Evolutionary conservation across 305 asterid genomes (phyloP), one percentile per base, ranked within the genome.

Genomic region (Euphrasia arctica): DNA sequence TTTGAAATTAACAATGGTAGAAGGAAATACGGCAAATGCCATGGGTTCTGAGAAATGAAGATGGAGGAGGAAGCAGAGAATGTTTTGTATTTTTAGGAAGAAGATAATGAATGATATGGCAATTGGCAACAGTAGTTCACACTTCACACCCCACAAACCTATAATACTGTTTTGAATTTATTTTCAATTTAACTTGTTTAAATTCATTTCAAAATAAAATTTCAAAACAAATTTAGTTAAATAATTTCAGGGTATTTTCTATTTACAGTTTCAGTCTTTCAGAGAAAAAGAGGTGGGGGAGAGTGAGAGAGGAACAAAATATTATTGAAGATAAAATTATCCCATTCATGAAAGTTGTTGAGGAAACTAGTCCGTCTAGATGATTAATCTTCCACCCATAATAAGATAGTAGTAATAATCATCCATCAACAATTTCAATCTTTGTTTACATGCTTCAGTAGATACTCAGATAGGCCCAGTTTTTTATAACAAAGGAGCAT

Each of bases 11-110:
- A 71, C 1, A 57, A 69, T 62, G 12, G 63, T 54, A 0, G 72
- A 45, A 0, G 77, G 75, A 64, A 77, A 70, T 22, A 68, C 63
- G 7, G 84, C 63, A 67, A 65, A 82, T 34, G 81, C 85, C 90
- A 81, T 4, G 10, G 28, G 4, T 25, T 62, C 28, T 9, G 59
- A 31, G 63, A 43, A 69, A 43, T 59, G 75, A 39, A 57, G 12
- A 69, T 66, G 51, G 60, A 61, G 34, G 56, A 68, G 47, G 10
- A 9, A 41, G 45, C 34, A 2, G 4, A 31, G 34, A 18, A 18
- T 18, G 22, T 18, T 18, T 18, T 18, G 22, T 18, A 18, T 18
- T 31, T 31, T 31, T 31, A 31, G 34, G 34, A 31, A 31, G 4
- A 31, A 18, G 22, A 18, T 18, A 18, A 18, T 18, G 22, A 18